Conservation (phyloP, 768 basidiomycete species). For the Russula olivacea region DNA sequence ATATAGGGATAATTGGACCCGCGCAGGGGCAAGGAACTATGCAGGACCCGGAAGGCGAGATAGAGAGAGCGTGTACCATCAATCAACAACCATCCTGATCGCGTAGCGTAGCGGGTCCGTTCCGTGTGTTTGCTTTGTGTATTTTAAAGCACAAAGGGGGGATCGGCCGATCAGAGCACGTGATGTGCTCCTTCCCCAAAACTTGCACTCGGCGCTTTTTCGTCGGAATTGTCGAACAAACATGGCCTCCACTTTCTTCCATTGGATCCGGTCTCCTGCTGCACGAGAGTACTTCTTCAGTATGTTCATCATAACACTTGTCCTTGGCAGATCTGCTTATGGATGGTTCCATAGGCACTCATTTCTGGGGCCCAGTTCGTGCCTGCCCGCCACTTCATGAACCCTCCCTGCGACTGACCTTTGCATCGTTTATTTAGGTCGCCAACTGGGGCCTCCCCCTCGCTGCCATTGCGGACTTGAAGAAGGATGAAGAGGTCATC, state of each 20-base stretch:
- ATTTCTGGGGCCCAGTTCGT: constrained; percentile 97
- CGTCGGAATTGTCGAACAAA: background rate
- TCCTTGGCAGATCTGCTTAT: constrained; percentile 22
- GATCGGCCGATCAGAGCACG: background rate
- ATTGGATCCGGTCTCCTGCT: constrained; percentile 88
- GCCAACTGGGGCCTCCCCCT: constrained; percentile 98
- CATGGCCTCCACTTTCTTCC: constrained; percentile 82
- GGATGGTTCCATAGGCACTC: constrained; percentile 60
- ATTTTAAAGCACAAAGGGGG: too few relatives aligned
- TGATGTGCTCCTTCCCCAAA: background rate
- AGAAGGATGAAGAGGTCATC: constrained; percentile 93
- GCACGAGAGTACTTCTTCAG: constrained; percentile 95
- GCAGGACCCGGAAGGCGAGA: background rate
- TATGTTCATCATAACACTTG: constrained; percentile 37
- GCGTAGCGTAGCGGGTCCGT: background rate
- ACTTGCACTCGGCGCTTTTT: too few relatives aligned
- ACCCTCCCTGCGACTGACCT: constrained; percentile 3
- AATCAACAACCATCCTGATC: background rate
- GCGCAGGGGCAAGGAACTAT: background rate
- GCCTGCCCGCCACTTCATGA: constrained; percentile 6
- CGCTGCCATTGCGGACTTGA: constrained; percentile 85
- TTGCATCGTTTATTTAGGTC: constrained; percentile 51
- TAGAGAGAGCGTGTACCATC: background rate
- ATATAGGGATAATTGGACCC: background rate
- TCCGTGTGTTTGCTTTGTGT: background rate